phyloP scores from a whole-genome alignment of 208 protist genomes.

The Leishmania guyanensis region DNA sequence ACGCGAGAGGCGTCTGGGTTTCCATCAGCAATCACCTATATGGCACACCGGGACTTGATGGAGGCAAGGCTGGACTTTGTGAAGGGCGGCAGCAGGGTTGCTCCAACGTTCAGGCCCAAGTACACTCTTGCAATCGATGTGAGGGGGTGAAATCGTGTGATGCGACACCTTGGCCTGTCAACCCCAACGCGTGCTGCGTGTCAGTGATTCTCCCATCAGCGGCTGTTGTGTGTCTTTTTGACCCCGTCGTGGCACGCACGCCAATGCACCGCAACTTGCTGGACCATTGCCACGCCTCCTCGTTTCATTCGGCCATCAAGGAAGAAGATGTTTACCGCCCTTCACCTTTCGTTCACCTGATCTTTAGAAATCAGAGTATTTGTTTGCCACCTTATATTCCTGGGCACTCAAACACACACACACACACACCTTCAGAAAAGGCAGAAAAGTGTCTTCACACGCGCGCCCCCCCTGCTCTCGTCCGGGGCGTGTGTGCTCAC shows the following conservation, averaged over 20 bases:
- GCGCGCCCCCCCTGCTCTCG: too few species aligned
- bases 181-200: not conserved
- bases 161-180: not conserved
- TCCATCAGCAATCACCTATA: constrained; percentile 45
- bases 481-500: not conserved
- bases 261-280: not conserved
- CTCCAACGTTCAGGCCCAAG: constrained; percentile 42
- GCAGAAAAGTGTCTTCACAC: constrained; percentile 1
- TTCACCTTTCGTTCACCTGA: not conserved
- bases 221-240: not conserved
- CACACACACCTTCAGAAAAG: not conserved
- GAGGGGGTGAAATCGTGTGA: not conserved
- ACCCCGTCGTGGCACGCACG: not conserved
- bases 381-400: constrained; percentile 3
- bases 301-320: not conserved
- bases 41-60: constrained; percentile 81
- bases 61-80: constrained; percentile 58
- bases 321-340: not conserved
- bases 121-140: constrained; percentile 44
- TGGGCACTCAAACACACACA: not conserved
- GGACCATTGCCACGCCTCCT: not conserved
- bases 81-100: constrained; percentile 27
- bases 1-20: constrained; percentile 23
- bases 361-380: constrained; percentile 5
- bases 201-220: not conserved